Conservation (phyloP, 2,329 filamentous ascomycete genomes). For the Cladosporium sp. region DNA sequence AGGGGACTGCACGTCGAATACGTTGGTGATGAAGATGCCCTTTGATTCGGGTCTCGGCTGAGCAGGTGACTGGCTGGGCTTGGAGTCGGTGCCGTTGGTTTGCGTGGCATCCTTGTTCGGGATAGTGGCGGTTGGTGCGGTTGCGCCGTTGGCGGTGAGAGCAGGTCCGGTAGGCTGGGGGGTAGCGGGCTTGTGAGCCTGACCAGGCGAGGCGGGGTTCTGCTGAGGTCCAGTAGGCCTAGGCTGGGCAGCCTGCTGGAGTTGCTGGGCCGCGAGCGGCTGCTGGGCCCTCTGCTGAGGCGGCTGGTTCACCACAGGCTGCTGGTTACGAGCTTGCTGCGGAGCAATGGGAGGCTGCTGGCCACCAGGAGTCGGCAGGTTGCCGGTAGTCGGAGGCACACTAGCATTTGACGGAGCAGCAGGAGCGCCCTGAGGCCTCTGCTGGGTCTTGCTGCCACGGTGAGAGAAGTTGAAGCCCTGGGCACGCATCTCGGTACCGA, state of each 20-base stretch:
- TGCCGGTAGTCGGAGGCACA: slow-evolving; percentile 34
- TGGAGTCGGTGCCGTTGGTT: slow-evolving; percentile 47
- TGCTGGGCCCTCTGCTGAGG: slow-evolving; percentile 21
- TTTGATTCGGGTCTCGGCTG: slow-evolving; percentile 55
- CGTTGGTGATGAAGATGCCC: slow-evolving; percentile 83
- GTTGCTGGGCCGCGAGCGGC: slow-evolving; percentile 17
- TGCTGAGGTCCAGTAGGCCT: slow-evolving; percentile 20
- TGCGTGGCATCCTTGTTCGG: slow-evolving; percentile 31
- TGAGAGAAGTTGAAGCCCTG: slow-evolving; percentile 99
- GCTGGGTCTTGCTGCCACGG: slow-evolving; percentile 68
- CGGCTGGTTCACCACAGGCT: slow-evolving; percentile 27
- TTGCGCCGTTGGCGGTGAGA: slow-evolving; percentile 26
- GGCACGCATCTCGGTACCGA: slow-evolving; percentile 96
- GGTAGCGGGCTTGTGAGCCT: slow-evolving; percentile 45
- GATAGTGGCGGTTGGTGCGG: slow-evolving; percentile 24
- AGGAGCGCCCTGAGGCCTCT: slow-evolving; percentile 35
- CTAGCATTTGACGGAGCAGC: slow-evolving; percentile 34
- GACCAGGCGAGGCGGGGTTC: slow-evolving; percentile 16
- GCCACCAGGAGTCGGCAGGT: slow-evolving; percentile 30
- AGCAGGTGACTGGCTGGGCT: slow-evolving; percentile 30
- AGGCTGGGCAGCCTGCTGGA: slow-evolving; percentile 24
- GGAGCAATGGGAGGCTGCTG: slow-evolving; percentile 30
- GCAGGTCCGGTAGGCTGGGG: slow-evolving; percentile 38
- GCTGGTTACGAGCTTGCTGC: slow-evolving; percentile 33
- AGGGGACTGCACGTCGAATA: slow-evolving; percentile 69